phyloP scores from a whole-genome alignment of 2,329 filamentous ascomycete genomes.

The Colletotrichum salicis region DNA sequence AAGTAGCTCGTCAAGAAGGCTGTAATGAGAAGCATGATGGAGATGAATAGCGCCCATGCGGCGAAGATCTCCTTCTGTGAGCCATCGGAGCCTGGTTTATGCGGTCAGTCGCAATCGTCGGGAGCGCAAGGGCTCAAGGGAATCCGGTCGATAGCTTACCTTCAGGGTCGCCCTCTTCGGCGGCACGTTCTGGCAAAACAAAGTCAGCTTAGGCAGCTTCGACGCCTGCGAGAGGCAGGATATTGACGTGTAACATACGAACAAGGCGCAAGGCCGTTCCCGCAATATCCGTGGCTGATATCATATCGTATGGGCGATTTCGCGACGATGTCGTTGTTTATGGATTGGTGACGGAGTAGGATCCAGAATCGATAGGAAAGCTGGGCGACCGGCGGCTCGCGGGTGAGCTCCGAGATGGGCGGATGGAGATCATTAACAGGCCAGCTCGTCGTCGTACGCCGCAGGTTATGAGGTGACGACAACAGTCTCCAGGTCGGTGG shows the following conservation, averaged over 20 bases:
- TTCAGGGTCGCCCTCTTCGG: slow-evolving; percentile 33
- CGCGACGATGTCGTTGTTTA: slow-evolving; percentile 9
- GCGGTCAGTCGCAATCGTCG: slow-evolving; percentile 30
- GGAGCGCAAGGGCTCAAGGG: not conserved
- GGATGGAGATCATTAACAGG: slow-evolving; percentile 35
- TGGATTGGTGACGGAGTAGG: slow-evolving; percentile 31
- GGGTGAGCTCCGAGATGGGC: slow-evolving; percentile 31
- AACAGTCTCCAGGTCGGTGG: not conserved
- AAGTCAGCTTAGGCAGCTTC: slow-evolving; percentile 19
- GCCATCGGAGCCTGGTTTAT: slow-evolving; percentile 32
- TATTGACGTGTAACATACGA: slow-evolving; percentile 9
- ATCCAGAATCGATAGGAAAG: slow-evolving; percentile 31
- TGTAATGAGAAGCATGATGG: slow-evolving; percentile 91
- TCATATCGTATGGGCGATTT: slow-evolving; percentile 9
- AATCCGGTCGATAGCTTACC: slow-evolving; percentile 18
- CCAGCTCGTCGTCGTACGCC: slow-evolving; percentile 20
- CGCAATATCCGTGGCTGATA: slow-evolving; percentile 23
- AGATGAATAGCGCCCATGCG: slow-evolving; percentile 97
- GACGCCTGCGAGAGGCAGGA: not conserved
- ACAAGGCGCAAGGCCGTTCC: slow-evolving; percentile 24
- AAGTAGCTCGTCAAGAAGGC: slow-evolving; percentile 98
- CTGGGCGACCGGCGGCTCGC: slow-evolving; percentile 33
- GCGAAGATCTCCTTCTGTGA: slow-evolving; percentile 90
- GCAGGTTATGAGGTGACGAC: slow-evolving; percentile 3
- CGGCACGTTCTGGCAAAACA: slow-evolving; percentile 23